Conservation (phyloP, 2,329 filamentous ascomycete species). For the Eutypa lata region DNA sequence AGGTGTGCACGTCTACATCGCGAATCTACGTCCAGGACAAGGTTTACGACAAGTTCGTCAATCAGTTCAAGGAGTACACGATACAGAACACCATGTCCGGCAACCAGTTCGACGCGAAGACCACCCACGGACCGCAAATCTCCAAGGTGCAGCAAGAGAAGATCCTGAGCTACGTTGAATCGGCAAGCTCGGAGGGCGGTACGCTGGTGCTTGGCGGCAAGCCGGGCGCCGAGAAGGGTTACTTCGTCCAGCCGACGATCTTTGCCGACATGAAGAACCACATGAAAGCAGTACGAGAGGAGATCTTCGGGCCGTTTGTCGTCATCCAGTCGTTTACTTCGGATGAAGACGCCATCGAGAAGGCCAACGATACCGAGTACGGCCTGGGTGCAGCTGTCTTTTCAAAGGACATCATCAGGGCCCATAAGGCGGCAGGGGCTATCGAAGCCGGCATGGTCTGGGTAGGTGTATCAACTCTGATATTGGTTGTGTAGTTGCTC, state of each 20-base stretch:
- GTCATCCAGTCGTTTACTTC: slow-evolving; percentile 39
- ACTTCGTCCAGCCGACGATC: slow-evolving; percentile 44
- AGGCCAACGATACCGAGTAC: slow-evolving; percentile 54
- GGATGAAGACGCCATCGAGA: slow-evolving; percentile 38
- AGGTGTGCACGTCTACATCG: slow-evolving; percentile 65
- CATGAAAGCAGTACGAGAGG: slow-evolving; percentile 45
- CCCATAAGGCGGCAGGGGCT: slow-evolving; percentile 47
- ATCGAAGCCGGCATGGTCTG: slow-evolving; percentile 60
- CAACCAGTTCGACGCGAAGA: slow-evolving; percentile 65
- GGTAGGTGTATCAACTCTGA: not conserved
- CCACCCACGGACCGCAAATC: slow-evolving; percentile 74
- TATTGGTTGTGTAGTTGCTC: too few species aligned
- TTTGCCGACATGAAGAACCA: slow-evolving; percentile 38
- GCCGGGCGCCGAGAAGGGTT: slow-evolving; percentile 40
- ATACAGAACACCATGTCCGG: slow-evolving; percentile 61
- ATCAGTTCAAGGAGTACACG: slow-evolving; percentile 58
- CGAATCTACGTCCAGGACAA: slow-evolving; percentile 62
- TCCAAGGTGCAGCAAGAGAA: slow-evolving; percentile 69
- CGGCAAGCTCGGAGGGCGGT: slow-evolving; percentile 67
- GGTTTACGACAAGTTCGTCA: slow-evolving; percentile 61
- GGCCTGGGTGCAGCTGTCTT: slow-evolving; percentile 62
- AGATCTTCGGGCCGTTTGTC: slow-evolving; percentile 46
- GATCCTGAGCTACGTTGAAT: slow-evolving; percentile 66
- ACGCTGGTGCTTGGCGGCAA: slow-evolving; percentile 60
- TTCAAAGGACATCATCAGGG: slow-evolving; percentile 51